Conservation (phyloP, 495 filamentous ascomycete genomes). For the Aspergillus asperescens region DNA sequence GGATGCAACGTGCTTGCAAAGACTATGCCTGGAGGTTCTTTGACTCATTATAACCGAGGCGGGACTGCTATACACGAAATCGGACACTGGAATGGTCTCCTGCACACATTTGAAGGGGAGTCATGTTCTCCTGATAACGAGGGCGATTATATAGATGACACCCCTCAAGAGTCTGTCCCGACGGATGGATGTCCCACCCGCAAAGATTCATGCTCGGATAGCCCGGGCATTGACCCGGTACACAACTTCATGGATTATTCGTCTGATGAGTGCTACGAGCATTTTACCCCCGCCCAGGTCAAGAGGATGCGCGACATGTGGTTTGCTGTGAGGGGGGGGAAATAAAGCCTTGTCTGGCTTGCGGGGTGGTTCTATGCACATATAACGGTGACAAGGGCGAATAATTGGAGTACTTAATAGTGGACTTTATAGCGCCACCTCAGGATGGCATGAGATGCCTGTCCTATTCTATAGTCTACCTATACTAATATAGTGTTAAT, state of each 20-base stretch:
- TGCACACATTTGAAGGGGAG: slow-evolving; percentile 53
- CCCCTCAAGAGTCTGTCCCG: slow-evolving; percentile 43
- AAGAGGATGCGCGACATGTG: slow-evolving; percentile 47
- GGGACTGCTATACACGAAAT: slow-evolving; percentile 53
- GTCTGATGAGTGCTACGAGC: slow-evolving; percentile 49
- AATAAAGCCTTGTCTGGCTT: slow-evolving; percentile 16
- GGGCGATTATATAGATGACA: slow-evolving; percentile 52
- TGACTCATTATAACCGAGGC: slow-evolving; percentile 43
- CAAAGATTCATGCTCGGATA: slow-evolving; percentile 45
- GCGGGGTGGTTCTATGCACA: slow-evolving; percentile 3
- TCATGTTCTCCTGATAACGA: slow-evolving; percentile 35
- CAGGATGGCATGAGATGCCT: background rate
- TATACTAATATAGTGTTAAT: no score
- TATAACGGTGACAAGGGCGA: background rate
- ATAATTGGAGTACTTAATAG: background rate
- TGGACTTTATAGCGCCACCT: background rate
- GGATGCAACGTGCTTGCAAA: slow-evolving; percentile 50
- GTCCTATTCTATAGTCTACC: no score
- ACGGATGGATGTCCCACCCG: slow-evolving; percentile 46
- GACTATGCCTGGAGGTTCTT: slow-evolving; percentile 45
- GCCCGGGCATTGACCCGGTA: slow-evolving; percentile 44
- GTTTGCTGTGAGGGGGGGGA: slow-evolving; percentile 36
- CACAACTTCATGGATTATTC: slow-evolving; percentile 55
- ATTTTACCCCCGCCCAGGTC: slow-evolving; percentile 41
- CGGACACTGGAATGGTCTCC: slow-evolving; percentile 55